Conservation (phyloP, 2,329 filamentous ascomycete species). For the Fusarium sp. region DNA sequence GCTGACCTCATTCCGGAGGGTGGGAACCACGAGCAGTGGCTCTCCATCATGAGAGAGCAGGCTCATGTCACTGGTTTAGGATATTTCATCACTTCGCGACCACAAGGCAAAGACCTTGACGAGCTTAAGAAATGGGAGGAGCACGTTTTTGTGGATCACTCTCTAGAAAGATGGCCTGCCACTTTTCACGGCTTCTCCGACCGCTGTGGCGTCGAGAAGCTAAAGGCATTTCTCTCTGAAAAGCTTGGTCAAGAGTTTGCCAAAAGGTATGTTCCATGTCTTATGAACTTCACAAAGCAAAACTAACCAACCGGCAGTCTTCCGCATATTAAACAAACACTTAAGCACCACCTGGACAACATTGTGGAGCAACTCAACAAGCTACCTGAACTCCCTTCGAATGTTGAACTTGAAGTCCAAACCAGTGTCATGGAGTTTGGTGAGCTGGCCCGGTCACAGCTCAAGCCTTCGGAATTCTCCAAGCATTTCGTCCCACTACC, state of each 20-base stretch:
- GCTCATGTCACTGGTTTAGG: conserved; percentile 78
- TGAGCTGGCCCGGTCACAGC: conserved; percentile 66
- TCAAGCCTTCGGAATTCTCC: conserved; percentile 60
- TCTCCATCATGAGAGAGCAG: conserved; percentile 73
- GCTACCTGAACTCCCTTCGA: conserved; percentile 77
- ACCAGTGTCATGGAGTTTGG: conserved; percentile 73
- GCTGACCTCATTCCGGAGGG: conserved; percentile 78
- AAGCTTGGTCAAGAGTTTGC: conserved; percentile 69
- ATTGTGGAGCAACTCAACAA: conserved; percentile 69
- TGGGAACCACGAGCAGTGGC: conserved; percentile 69
- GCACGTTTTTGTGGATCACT: conserved; percentile 63
- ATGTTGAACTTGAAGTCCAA: conserved; percentile 77
- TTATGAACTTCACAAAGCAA: not conserved
- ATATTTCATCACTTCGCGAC: conserved; percentile 84
- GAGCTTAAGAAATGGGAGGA: conserved; percentile 68
- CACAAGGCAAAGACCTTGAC: conserved; percentile 69
- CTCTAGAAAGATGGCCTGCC: conserved; percentile 62
- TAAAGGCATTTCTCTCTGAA: conserved; percentile 67
- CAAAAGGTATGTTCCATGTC: conserved; percentile 58
- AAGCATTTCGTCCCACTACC: conserved; percentile 64
- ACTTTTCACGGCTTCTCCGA: conserved; percentile 64
- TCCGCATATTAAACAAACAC: conserved; percentile 68
- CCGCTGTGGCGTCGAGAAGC: conserved; percentile 67
- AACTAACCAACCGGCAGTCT: conserved; percentile 56
- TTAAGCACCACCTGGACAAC: conserved; percentile 62